Conservation (phyloP, 495 filamentous ascomycete species). For the Penicillium flavigenum region DNA sequence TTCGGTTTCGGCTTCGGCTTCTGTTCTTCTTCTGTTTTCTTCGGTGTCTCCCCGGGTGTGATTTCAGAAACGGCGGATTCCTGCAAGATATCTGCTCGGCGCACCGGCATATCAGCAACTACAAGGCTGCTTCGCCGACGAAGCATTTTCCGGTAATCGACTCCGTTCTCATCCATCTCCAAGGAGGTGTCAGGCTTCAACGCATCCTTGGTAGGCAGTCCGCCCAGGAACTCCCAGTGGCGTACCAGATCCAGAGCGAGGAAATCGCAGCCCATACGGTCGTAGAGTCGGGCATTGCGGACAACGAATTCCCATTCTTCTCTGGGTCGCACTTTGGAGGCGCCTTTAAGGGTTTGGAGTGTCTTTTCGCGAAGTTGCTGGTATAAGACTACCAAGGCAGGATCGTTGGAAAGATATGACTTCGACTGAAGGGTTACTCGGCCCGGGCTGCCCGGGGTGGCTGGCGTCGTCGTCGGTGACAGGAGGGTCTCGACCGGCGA, state of each 20-base stretch:
- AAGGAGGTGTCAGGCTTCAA: conserved; percentile 21
- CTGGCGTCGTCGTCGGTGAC: conserved; percentile 32
- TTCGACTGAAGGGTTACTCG: conserved; percentile 61
- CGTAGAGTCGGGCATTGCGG: conserved; percentile 83
- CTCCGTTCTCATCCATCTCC: conserved; percentile 40
- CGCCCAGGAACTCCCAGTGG: conserved; percentile 80
- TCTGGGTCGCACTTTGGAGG: conserved; percentile 72
- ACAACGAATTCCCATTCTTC: conserved; percentile 89
- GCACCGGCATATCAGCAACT: conserved; percentile 70
- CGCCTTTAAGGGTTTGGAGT: conserved; percentile 79
- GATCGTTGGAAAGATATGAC: conserved; percentile 85
- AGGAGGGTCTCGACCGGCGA: conserved; percentile 75
- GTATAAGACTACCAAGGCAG: conserved; percentile 83
- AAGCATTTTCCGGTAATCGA: conserved; percentile 67
- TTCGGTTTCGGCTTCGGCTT: conserved; percentile 40
- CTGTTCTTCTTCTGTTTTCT: conserved; percentile 13
- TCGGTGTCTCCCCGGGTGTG: conserved; percentile 4
- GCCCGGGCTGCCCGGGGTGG: conserved; percentile 48
- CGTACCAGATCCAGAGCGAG: conserved; percentile 79
- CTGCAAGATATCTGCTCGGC: conserved; percentile 14
- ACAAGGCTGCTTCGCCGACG: conserved; percentile 73
- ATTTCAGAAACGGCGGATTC: conserved; percentile 22
- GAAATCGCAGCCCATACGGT: conserved; percentile 95
- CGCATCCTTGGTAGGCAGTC: conserved; percentile 32
- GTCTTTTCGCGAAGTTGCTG: conserved; percentile 82